Base-by-base conservation (phyloP, 176 grass and related monocot genomes). In the Dendrocalamus sinicus region DNA sequence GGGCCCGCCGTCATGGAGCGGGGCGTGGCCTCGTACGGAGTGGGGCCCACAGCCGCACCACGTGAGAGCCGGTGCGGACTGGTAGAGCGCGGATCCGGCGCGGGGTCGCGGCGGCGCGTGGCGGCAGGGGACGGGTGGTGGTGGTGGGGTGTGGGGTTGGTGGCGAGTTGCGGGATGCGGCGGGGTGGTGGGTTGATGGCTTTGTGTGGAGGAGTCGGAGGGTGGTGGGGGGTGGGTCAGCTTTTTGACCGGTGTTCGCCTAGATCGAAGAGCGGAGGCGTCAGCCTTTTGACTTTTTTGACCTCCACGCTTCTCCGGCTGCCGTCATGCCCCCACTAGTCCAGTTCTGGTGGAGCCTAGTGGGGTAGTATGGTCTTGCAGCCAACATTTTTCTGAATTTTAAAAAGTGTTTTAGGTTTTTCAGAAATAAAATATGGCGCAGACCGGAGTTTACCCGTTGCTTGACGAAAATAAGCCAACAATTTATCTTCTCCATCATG, bases 231-330 rank as follows among this genome's bases (percentile, higher is more conserved):
- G 2, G 79, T 79, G 47, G 81, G 81, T 74, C 67, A 67, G 67
- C 75, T 85, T 84, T 79, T 84, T 89, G 75, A 78, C 74, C 35
- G 55, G 47, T 75, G 82, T 53, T 76, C 62, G 48, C 72, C 48
- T 54, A 26, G 80, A 55, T 84, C 76, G 80, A 70, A 78, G 76
- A 85, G 79, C 70, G 16, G 69, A 59, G 52, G 84, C 54, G 77
- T 88, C 84, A 59, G 73, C 62, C 62, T 12, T 85, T 91, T 91
- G 70, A 84, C 86, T 73, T 44, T 12, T 85, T 91, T 91, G 70
- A 84, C 86, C 78, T 44, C 12, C 24, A 54, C 58, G 19, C 24
- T 32, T 53, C 12, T 50, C 6, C 9, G 14, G 32, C 23, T 37
- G 13, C n/a, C n/a, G 61, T n/a, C 81, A 64, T 61, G 30, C 30